Base-by-base conservation (phyloP, 306 rosid genomes). In the Cucumis melo region DNA sequence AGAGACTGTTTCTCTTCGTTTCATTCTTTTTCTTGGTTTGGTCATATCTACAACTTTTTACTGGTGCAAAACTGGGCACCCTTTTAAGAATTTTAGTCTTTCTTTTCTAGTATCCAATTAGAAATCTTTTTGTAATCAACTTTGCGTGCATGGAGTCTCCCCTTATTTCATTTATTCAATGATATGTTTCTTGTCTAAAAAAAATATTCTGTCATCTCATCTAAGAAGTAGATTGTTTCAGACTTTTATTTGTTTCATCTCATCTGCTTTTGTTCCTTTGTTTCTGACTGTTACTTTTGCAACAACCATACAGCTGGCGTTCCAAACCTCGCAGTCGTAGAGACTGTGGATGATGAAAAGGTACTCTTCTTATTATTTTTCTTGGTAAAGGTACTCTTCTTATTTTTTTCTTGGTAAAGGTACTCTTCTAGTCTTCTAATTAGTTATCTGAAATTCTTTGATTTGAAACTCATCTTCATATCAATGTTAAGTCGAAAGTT, bases 311-410 rank as follows among this genome's bases (percentile, higher is more conserved):
- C 88, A 89, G 98, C 87, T 56, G 89, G 85, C 61, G 96, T 94
- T 46, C 95, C 95, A 48, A 90, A 87, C 76, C 96, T 94, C 78
- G 95, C 89, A 27, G 83, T 82, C 85, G 95, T 94, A 1, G 96
- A 91, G 83, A 85, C 82, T 29, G 95, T 94, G 71, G 96, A 94
- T 81, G 95, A 91, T 76, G 88, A 83, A 81, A 94, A 91, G 96
- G 98, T 90, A 81, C 70, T 1, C 53, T 74, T 60, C 23, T 76
- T 72, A 65, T 65, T 8, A 44, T 27, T 27, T 1, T 27, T 27
- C 2, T 27, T 27, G 32, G 32, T 27, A 27, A 27, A 27, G 32
- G 32, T 27, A 27, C 32, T 27, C 32, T 1, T 60, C 23, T 76
- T 72, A 65, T 65, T 8, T 27, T 27, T 1, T 27, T 27, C 2